Base-by-base conservation (phyloP, 805 yeast species). In the Wickerhamiella shivajii region DNA sequence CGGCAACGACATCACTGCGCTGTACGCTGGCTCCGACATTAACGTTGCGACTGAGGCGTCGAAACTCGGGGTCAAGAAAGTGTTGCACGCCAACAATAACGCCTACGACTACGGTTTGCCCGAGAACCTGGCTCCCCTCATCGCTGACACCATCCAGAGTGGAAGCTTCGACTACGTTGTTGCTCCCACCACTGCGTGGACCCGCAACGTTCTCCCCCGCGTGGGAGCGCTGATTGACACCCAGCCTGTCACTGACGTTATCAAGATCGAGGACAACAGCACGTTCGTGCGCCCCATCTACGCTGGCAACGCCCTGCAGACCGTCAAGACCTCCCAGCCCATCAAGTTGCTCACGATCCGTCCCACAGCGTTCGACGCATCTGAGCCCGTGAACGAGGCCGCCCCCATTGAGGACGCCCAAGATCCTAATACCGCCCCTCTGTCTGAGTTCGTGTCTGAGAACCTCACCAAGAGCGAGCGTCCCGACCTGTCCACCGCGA, bases 281-380 rank as follows among this genome's bases (percentile, higher is more conserved):
- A 77, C 90, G 6, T 90, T 87, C 56, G 74, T 77, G 24, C 76
- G 97, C 55, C 96, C 97, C 29, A 83, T 87, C 24, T 90, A 80
- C 53, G 97, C 98, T 14, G 98, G 98, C 31, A 90, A 90, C 57
- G 93, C 92, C 4, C 61, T 81, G 38, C 69, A 81, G 25, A 84
- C 94, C 3, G 80, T 90, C 31, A 69, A 73, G 53, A 63, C 81
- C 16, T 62, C 53, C 16, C 95, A 87, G 49, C 53, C 63, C 4
- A 61, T 69, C 41, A 66, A 79, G 33, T 59, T 87, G 39, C 60
- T 79, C 9, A 77, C 93, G n/a, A 72, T 79, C 8, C 72, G 97
- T 60, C 64, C 83, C 1, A 77, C 95, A 10, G 80, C 96, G 0
- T 87, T 90, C 49, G 64, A 69, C 5, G 49, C 55, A 9, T 52